Conservation (phyloP, 192 early-diverging fungal genomes). For the Allomyces javanicus region DNA sequence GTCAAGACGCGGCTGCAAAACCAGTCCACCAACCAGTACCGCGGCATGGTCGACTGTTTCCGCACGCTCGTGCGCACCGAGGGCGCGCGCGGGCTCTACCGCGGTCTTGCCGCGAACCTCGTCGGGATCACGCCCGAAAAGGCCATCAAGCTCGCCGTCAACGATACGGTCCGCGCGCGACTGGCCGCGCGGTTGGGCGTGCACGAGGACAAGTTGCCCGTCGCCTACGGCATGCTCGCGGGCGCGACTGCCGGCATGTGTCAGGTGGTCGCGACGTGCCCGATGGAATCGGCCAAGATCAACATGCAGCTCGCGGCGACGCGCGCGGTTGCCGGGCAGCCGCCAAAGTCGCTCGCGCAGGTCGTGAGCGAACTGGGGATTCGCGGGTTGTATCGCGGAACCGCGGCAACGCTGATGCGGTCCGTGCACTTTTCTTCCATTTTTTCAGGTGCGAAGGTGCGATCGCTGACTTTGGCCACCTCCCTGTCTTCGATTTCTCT, state of each 20-base stretch:
- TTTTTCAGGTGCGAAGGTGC: background rate
- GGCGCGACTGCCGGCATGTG: constrained; percentile 30
- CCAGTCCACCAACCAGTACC: constrained; percentile 30
- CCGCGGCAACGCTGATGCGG: constrained; percentile 18
- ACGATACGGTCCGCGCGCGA: constrained; percentile 24
- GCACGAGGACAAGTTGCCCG: constrained; percentile 13
- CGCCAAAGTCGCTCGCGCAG: constrained; percentile 10
- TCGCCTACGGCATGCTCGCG: constrained; percentile 22
- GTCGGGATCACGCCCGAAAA: constrained; percentile 34
- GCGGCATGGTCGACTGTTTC: constrained; percentile 22
- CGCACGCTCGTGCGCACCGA: constrained; percentile 17
- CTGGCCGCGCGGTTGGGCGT: constrained; percentile 11
- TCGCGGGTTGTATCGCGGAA: constrained; percentile 22
- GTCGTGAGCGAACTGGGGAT: constrained; percentile 23
- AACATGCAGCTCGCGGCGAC: constrained; percentile 22
- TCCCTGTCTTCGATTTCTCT: no score
- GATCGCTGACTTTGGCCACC: no score
- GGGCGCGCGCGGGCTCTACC: constrained; percentile 22
- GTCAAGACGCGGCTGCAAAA: constrained; percentile 52
- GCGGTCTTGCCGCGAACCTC: constrained; percentile 24
- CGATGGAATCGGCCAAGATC: constrained; percentile 40
- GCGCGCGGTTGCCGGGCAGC: constrained; percentile 8
- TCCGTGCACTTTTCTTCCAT: background rate
- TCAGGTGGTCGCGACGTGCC: constrained; percentile 34
- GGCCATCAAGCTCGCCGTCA: constrained; percentile 36